Base-by-base conservation (phyloP, 495 filamentous ascomycete genomes). In the Cercophora newfieldiana region DNA sequence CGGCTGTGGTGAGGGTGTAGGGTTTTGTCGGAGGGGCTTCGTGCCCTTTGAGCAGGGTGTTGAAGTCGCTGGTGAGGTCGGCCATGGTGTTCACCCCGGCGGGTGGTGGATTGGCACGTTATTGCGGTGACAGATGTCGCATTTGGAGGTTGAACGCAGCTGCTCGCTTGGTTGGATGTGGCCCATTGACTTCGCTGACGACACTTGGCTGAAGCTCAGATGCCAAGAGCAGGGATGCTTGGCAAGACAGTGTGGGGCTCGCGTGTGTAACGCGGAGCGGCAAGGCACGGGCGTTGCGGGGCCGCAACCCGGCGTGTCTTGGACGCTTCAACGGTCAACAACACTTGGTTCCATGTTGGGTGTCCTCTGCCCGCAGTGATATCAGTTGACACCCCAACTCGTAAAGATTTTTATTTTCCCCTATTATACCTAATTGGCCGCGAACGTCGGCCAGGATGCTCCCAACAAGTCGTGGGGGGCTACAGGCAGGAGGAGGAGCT, bases 51-150 rank as follows among this genome's bases (percentile, higher is more conserved):
- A 96, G 84, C 29, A 91, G 83, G 57, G 86, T 79, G 75, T 89
- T 87, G 78, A 96, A 87, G 18, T 85, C 74, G 7, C 88, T 82
- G 2, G 91, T 94, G 33, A 96, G 79, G 71, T 96, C 87, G 31
- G 86, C 83, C 88, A 90, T 90, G 44, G 26, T 67, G 68, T 55
- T 12, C n/a, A 18, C 44, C 19, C 2, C 25, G 16, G 30, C 22
- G 16, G 6, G 30, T 7, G 22, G 10, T 18, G 31, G 37, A 12
- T 53, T 47, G 44, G 61, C 7, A 14, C 54, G 22, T 25, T 10
- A 26, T 25, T 49, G 50, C 21, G 16, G 19, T 47, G 22, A 22
- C 14, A 19, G 12, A 21, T 61, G 59, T 31, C 16, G 33, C 12
- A 33, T 37, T 60, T 47, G 57, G 2, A 44, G 61, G 47, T 30